Base-by-base conservation (phyloP, 2,329 filamentous ascomycete species). In the Claviceps pusilla region DNA sequence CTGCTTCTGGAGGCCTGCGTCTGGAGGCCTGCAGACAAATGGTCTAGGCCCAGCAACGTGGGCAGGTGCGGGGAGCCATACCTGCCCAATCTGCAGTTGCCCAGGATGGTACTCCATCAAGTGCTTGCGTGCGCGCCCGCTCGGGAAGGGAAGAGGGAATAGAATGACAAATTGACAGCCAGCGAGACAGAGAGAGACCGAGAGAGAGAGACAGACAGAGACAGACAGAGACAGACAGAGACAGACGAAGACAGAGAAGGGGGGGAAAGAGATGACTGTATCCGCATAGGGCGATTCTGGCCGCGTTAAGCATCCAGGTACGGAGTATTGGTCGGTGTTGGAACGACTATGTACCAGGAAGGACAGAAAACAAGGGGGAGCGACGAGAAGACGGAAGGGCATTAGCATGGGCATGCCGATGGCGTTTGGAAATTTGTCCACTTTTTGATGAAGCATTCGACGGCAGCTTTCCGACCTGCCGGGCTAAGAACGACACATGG, bases 1-100 rank as follows among this genome's bases (percentile, higher is more conserved):
- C 39, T 41, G 39, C 39, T 41, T n/a, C 14, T 4, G 39, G 45
- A 31, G 45, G 14, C 24, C 28, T 14, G 45, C 28, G 12, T 7
- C 45, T 19, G 14, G 47, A 49, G 48, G 31, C n/a, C 31, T 31
- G 48, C 31, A 28, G n/a, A 37, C 12, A 12, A 24, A 11, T 33
- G 33, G 48, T 31, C 48, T n/a, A 49, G 28, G 48, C 33, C 47
- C 37, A 37, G 52, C 24, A 48, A 49, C 45, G 45, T 49, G 52
- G 52, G 37, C 52, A 53, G 45, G 52, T 49, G 52, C 46, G 46
- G 43, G 46, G 52, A 35, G 46, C 42, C 52, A 49, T 46, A 53
- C 52, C 35, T 53, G 33, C 46, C 52, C n/a, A 49, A 42, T 53
- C 52, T 53, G 52, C 46, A 49, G 28, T 11, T 24, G 45, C 29